Conservation (phyloP, 768 basidiomycete species). For the Artomyces pyxidatus region DNA sequence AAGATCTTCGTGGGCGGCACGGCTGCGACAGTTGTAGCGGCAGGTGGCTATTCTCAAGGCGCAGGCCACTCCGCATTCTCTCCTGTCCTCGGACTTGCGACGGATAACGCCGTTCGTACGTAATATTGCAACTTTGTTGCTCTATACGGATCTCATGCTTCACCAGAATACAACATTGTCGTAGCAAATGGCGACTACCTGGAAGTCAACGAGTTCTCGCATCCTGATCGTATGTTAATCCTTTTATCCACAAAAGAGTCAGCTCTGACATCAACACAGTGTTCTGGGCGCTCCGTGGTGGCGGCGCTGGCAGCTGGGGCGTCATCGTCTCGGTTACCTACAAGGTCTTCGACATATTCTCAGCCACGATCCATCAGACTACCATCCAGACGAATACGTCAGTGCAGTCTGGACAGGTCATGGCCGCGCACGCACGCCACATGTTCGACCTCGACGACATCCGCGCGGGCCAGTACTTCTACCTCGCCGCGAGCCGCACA, state of each 20-base stretch:
- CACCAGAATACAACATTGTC: conserved; percentile 4
- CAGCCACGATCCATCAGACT: conserved; percentile 18
- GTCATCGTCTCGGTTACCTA: conserved; percentile 29
- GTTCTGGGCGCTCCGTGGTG: conserved; percentile 7
- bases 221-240: background rate
- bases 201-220: conserved; percentile 6
- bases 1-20: conserved; percentile 19
- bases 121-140: too few species aligned
- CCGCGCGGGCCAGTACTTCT: conserved; percentile 9
- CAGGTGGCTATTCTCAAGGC: conserved; percentile 20
- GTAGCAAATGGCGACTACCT: background rate
- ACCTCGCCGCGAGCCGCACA: too few species aligned
- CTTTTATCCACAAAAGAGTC: background rate
- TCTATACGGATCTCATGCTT: background rate
- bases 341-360: conserved; percentile 28
- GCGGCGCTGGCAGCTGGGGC: conserved; percentile 27
- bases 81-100: conserved; percentile 17
- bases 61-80: conserved; percentile 19
- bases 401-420: conserved; percentile 19
- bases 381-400: conserved; percentile 14
- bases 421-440: conserved; percentile 26
- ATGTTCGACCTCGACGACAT: conserved; percentile 28
- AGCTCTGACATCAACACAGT: background rate
- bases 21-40: conserved; percentile 16
- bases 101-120: conserved; percentile 21